Conservation (phyloP, 2,329 filamentous ascomycete genomes). For the Chlorencoelia australis region DNA sequence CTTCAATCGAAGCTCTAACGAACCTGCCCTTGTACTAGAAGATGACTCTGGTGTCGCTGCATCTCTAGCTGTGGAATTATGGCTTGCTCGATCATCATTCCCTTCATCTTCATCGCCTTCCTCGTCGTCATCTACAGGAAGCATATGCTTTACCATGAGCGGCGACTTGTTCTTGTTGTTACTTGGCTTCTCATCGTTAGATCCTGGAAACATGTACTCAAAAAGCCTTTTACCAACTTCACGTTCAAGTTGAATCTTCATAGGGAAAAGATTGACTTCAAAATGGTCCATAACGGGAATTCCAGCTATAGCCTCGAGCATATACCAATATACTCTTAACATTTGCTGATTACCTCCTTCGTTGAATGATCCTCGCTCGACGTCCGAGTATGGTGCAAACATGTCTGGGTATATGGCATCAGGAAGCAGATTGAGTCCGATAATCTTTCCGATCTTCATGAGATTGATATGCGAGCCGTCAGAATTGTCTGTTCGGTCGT, state of each 20-base stretch:
- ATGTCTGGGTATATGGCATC: slow-evolving; percentile 94
- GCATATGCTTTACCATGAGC: slow-evolving; percentile 45
- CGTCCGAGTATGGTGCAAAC: slow-evolving; percentile 78
- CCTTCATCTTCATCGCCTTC: slow-evolving; percentile 26
- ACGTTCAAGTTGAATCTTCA: slow-evolving; percentile 87
- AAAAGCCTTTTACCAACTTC: slow-evolving; percentile 90
- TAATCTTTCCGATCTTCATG: slow-evolving; percentile 77
- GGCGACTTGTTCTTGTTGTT: slow-evolving; percentile 50
- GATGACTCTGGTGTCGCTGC: slow-evolving; percentile 37
- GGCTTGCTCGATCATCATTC: slow-evolving; percentile 26
- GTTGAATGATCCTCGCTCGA: slow-evolving; percentile 41
- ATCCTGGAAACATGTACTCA: slow-evolving; percentile 92
- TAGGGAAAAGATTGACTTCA: slow-evolving; percentile 83
- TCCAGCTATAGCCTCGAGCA: slow-evolving; percentile 94
- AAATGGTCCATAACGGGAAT: slow-evolving; percentile 97
- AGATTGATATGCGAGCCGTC: slow-evolving; percentile 94
- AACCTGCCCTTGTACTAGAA: slow-evolving; percentile 56
- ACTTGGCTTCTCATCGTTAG: slow-evolving; percentile 33
- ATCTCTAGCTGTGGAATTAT: slow-evolving; percentile 12
- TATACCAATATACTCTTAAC: slow-evolving; percentile 92
- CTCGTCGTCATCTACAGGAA: slow-evolving; percentile 28
- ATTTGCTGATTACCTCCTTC: slow-evolving; percentile 64
- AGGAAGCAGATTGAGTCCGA: slow-evolving; percentile 80
- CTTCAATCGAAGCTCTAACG: slow-evolving; percentile 70
- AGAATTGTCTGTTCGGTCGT: slow-evolving; percentile 91